Base-by-base conservation (phyloP, 2,329 filamentous ascomycete species). In the Daldinia eschscholtzii region DNA sequence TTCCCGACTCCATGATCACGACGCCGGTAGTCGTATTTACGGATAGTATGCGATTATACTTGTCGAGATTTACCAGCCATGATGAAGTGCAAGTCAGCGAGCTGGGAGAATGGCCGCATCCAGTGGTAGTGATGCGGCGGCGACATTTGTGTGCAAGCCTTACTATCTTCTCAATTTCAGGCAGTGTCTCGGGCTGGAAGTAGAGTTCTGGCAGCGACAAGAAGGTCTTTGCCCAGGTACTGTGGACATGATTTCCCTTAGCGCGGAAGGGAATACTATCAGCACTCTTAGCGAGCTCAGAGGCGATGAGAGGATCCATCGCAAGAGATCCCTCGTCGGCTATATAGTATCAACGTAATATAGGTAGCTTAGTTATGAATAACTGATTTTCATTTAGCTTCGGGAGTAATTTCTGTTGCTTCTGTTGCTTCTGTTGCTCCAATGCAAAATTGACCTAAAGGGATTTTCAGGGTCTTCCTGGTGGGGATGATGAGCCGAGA, bases 191-290 rank as follows among this genome's bases (percentile, higher is more conserved):
- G 2, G 96, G 96, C 76, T 92, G 92, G 74, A 98, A 89, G 81
- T 95, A 98, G 65, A 98, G 89, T 83, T 98, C 94, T 2, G 96
- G 96, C 18, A 90, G 88, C 57, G 92, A 96, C 76, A 92, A 91
- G 83, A 97, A 98, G 57, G 96, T 98, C 77, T 91, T 91, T 42
- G 96, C 96, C 96, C 96, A 99, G 20, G 96, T 99, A 76, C 91
- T 91, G 83, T 98, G 96, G 56, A 90, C 82, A 80, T 98, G 90
- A 60, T 88, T 84, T 67, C 87, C 83, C 65, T 86, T 86, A 5
- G 93, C 92, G 79, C 91, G 92, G 83, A 98, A 97, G 48, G 93
- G 89, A 42, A 96, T 75, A 64, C 59, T 74, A 63, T 77, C 76
- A n/a, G 65, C 64, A 61, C 64, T 69, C 62, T 68, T 74, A 9